Evolutionary conservation across 495 filamentous ascomycete genomes (phyloP), one percentile per base, ranked within the genome.

Genomic region (Neurospora sp.): DNA sequence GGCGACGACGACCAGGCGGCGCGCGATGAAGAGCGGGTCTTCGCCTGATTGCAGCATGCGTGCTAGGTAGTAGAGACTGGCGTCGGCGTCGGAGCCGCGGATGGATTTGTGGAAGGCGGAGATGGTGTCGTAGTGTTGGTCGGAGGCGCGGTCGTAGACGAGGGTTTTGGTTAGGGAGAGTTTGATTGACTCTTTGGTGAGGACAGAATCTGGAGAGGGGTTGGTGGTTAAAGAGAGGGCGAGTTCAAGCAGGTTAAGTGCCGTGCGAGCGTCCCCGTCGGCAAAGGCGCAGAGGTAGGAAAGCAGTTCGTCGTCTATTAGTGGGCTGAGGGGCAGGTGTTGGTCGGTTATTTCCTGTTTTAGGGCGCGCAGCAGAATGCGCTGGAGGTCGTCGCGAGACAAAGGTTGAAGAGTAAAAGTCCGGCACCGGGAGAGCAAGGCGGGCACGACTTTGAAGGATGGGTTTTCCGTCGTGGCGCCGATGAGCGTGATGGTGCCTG

Each of bases 401-500:
- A 99, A 87, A 72, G 92, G 91, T 36, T 87, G 84, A 15, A 99
- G 84, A 2, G 93, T 96, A 76, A 98, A 98, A 5, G 92, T 95
- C 69, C 96, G 88, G 82, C 95, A 98, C 43, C 96, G 87, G 42
- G 93, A 97, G 15, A 98, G 85, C 39, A 99, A 86, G 2, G 96
- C 94, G 74, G 89, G 91, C 77, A 97, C 92, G 59, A 99, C 89
- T 79, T 97, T 97, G 85, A 99, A 99, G 31, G 90, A 93, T 0
- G 96, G 96, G 78, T 99, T 99, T 79, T 99, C 96, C 3, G 96
- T 99, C 10, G 96, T 98, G 36, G 96, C 96, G 36, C 94, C 96
- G 74, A 98, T 97, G 48, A 99, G 85, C 8, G 93, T 97, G 76
- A 98, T 90, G 39, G 92, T 91, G 10, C 96, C 96, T 11, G 91